Evolutionary conservation across 768 basidiomycete species (phyloP).

Genomic region (Calocybe indica): DNA sequence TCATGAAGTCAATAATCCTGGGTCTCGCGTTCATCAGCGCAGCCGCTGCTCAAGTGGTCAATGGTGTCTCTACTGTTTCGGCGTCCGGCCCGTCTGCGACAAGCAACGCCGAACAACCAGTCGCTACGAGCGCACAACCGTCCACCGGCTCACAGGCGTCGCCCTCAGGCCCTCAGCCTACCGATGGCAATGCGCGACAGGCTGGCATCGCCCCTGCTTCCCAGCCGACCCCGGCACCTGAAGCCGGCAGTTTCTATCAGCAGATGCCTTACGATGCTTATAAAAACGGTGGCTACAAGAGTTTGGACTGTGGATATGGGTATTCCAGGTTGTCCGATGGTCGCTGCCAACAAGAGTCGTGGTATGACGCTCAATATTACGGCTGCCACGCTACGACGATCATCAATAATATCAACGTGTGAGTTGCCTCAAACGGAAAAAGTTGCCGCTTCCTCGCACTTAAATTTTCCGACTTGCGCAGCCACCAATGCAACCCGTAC

Average conservation of each 20-base stretch:
- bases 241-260: slow-evolving; percentile 29
- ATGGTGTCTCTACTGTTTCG: slow-evolving; percentile 38
- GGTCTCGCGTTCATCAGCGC: slow-evolving; percentile 53
- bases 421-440: background rate
- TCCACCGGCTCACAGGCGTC: no score
- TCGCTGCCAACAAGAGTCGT: slow-evolving; percentile 45
- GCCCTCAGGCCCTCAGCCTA: no score
- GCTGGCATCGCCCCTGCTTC: slow-evolving; percentile 14
- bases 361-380: slow-evolving; percentile 39
- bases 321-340: slow-evolving; percentile 52
- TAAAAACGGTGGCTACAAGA: slow-evolving; percentile 57
- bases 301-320: slow-evolving; percentile 67
- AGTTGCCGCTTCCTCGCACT: background rate
- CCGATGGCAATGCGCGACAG: no score
- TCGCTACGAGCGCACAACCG: slow-evolving; percentile 10
- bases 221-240: slow-evolving; percentile 14
- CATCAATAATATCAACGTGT: slow-evolving; percentile 36
- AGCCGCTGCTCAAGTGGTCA: slow-evolving; percentile 51
- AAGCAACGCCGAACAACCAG: slow-evolving; percentile 10
- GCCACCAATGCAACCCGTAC: slow-evolving; percentile 19
- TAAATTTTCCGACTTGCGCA: slow-evolving; percentile 5
- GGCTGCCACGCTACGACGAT: slow-evolving; percentile 45
- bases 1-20: slow-evolving; percentile 59
- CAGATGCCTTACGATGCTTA: slow-evolving; percentile 58
- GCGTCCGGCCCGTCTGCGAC: slow-evolving; percentile 17